Percentiles rank a stretch among this genome's conserved stretches.
phyloP scores from a whole-genome alignment of 192 early-diverging fungal species.

The Backusella westeae region DNA sequence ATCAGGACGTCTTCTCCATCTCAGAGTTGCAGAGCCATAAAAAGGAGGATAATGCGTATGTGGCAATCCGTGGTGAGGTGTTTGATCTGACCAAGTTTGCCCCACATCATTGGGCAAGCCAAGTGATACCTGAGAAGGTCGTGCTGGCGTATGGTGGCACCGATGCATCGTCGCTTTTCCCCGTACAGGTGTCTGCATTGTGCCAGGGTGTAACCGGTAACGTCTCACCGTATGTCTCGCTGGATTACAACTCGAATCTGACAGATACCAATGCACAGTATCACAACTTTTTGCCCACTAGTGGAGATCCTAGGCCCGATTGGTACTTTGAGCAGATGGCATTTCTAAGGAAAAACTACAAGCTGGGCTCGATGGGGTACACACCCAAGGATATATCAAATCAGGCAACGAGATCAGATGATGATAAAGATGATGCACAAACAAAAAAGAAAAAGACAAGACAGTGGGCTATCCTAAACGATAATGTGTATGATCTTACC shows the following conservation, averaged over 20 bases:
- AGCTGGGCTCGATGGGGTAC: slow-evolving; percentile 66
- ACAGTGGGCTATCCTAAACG: slow-evolving; percentile 61
- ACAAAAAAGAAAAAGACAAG: slow-evolving; percentile 33
- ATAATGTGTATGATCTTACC: slow-evolving; percentile 75
- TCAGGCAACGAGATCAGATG: slow-evolving; percentile 33
- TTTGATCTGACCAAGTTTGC: slow-evolving; percentile 74
- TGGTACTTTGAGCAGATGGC: slow-evolving; percentile 67
- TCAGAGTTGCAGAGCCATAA: slow-evolving; percentile 47
- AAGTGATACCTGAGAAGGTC: slow-evolving; percentile 55
- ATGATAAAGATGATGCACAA: slow-evolving; percentile 9
- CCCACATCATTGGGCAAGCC: slow-evolving; percentile 46
- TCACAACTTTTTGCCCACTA: slow-evolving; percentile 71
- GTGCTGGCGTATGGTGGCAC: slow-evolving; percentile 51
- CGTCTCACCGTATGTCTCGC: slow-evolving; percentile 44
- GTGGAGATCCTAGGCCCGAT: slow-evolving; percentile 57
- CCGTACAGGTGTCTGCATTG: slow-evolving; percentile 67
- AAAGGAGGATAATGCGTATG: slow-evolving; percentile 51
- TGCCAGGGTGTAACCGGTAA: slow-evolving; percentile 35
- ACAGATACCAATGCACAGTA: slow-evolving; percentile 53
- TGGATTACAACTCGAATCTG: slow-evolving; percentile 48
- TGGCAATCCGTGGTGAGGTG: slow-evolving; percentile 76
- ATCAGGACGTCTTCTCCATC: slow-evolving; percentile 68
- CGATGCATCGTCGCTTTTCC: slow-evolving; percentile 67
- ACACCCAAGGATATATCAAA: slow-evolving; percentile 56
- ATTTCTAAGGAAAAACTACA: slow-evolving; percentile 55